These are phyloP conservation scores for Cutaneotrichosporon curvatum DNA, from an alignment of 1,284 basidiomycete genomes.

Conservation along the genomic window DNA sequence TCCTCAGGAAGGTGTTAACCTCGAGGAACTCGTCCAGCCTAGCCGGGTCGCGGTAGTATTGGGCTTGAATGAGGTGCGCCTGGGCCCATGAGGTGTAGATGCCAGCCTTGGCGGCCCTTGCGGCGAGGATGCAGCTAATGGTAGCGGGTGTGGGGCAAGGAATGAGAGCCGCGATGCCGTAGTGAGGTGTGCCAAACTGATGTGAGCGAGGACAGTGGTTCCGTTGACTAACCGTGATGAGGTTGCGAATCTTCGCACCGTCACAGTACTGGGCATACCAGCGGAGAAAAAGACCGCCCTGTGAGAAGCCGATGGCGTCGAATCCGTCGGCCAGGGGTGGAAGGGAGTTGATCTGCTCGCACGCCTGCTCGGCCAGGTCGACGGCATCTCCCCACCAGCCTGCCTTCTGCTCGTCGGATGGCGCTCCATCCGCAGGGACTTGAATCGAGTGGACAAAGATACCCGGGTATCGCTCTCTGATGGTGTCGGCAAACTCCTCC, in stretches of 20 bases:
- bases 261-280: slow-evolving; percentile 83
- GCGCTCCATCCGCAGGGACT: slow-evolving; percentile 58
- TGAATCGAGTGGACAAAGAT: slow-evolving; percentile 80
- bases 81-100: slow-evolving; percentile 82
- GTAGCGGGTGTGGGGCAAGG: slow-evolving; percentile 45
- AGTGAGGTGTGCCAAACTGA: slow-evolving; percentile 49
- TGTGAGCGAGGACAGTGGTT: slow-evolving; percentile 4
- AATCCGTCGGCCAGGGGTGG: slow-evolving; percentile 48
- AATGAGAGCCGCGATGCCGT: slow-evolving; percentile 43
- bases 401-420: slow-evolving; percentile 63
- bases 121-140: slow-evolving; percentile 63
- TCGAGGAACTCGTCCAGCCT: slow-evolving; percentile 63
- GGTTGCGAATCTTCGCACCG: slow-evolving; percentile 65
- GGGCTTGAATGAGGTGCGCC: slow-evolving; percentile 74
- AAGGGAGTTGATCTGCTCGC: slow-evolving; percentile 7
- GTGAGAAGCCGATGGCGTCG: slow-evolving; percentile 86
- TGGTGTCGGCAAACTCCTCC: slow-evolving; percentile 57
- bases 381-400: slow-evolving; percentile 52
- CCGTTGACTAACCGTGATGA: slow-evolving; percentile 61
- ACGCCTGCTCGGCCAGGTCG: slow-evolving; percentile 19
- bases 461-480: slow-evolving; percentile 67
- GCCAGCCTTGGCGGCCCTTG: slow-evolving; percentile 61
- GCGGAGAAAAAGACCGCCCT: slow-evolving; percentile 88
- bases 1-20: slow-evolving; percentile 52
- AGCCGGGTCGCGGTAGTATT: slow-evolving; percentile 86